Percentiles rank a stretch among this genome's conserved stretches.
Conservation (phyloP, 1,284 basidiomycete species). For the Pseudozyma sp. region DNA sequence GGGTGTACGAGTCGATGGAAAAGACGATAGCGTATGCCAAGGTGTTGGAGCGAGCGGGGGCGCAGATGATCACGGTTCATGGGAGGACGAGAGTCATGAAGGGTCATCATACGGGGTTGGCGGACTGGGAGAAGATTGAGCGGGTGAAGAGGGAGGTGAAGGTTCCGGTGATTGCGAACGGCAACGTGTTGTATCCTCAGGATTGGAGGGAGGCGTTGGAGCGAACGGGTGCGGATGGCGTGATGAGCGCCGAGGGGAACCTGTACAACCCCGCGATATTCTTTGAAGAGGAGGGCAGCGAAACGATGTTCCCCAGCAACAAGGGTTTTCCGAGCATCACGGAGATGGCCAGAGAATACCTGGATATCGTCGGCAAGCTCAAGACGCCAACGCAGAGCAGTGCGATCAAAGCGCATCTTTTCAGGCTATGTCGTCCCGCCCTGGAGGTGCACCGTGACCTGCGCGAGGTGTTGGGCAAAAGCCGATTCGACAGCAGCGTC, state of each 20-base stretch:
- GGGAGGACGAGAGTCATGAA: constrained; percentile 91
- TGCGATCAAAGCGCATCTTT: constrained; percentile 90
- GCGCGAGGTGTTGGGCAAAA: constrained; percentile 76
- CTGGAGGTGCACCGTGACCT: constrained; percentile 79
- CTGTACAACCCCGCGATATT: constrained; percentile 93
- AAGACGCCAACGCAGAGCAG: constrained; percentile 79
- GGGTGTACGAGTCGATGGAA: constrained; percentile 85
- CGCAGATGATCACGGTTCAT: constrained; percentile 93
- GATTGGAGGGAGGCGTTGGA: constrained; percentile 83
- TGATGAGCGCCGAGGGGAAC: constrained; percentile 96
- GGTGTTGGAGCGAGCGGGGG: constrained; percentile 94
- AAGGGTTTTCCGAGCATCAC: constrained; percentile 75
- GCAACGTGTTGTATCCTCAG: constrained; percentile 87
- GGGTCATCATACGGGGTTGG: constrained; percentile 80
- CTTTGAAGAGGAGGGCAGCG: constrained; percentile 11
- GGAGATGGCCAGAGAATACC: constrained; percentile 84
- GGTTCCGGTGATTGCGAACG: constrained; percentile 95
- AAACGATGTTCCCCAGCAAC: constrained; percentile 34
- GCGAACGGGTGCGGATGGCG: constrained; percentile 85
- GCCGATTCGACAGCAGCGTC: constrained; percentile 42
- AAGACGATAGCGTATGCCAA: constrained; percentile 91
- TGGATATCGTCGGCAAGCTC: constrained; percentile 80
- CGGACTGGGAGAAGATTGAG: constrained; percentile 83
- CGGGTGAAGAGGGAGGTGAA: constrained; percentile 87
- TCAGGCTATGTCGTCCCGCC: constrained; percentile 87